phyloP scores from a whole-genome alignment of 768 basidiomycete genomes.

The Xerocomellus amylosporus region DNA sequence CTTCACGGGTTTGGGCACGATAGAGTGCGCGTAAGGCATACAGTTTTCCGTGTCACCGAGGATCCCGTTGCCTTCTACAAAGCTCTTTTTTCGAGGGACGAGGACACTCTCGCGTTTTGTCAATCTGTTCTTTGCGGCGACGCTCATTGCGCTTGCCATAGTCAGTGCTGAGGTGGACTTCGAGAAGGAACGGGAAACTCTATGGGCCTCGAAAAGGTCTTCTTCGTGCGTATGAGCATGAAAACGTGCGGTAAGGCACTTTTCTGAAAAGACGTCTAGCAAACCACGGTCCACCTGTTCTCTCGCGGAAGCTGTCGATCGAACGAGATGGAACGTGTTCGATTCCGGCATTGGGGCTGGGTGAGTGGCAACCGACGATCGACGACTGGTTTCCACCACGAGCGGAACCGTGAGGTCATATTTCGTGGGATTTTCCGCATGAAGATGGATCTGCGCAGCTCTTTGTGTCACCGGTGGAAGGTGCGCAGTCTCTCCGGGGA shows the following conservation, averaged over 20 bases:
- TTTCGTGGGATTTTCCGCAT: conserved; percentile 18
- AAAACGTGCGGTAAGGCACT: conserved; percentile 64
- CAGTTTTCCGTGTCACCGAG: conserved; percentile 18
- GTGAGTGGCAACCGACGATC: conserved; percentile 59
- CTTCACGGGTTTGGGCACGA: conserved; percentile 11
- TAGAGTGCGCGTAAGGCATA: neutral
- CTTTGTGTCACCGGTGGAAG: neutral
- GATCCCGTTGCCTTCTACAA: conserved; percentile 30
- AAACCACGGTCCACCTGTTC: conserved; percentile 74
- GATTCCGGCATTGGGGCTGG: conserved; percentile 48
- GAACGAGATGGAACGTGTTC: conserved; percentile 61
- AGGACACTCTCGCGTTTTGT: conserved; percentile 70
- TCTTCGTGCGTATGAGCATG: conserved; percentile 62
- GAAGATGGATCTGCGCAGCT: conserved; percentile 21
- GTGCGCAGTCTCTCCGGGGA: conserved; percentile 1
- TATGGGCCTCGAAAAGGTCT: conserved; percentile 58
- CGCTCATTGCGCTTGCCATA: conserved; percentile 53
- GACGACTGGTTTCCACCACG: conserved; percentile 42
- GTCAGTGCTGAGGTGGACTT: conserved; percentile 59
- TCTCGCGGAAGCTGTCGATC: conserved; percentile 63
- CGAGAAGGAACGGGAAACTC: conserved; percentile 43
- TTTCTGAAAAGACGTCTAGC: conserved; percentile 76
- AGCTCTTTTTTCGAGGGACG: conserved; percentile 57
- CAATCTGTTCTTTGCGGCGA: conserved; percentile 54
- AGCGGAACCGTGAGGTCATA: conserved; percentile 11